Conservation (phyloP, 345 rosid species). For the Anastatica hierochuntica region DNA sequence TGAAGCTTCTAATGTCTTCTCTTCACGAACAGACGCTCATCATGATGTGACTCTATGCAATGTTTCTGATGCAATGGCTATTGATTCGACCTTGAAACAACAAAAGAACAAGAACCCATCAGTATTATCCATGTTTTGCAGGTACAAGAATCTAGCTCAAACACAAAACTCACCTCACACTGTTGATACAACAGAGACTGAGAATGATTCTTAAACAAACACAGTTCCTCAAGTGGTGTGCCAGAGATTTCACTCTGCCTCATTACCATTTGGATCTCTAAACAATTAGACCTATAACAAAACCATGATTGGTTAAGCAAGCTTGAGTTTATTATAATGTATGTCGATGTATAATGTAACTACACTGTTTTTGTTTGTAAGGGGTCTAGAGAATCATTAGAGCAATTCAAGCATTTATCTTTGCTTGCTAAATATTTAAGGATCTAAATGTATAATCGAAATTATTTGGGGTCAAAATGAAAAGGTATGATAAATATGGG, state of each 20-base stretch:
- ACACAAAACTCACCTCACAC: conserved; percentile 2
- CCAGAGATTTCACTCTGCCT: neutral
- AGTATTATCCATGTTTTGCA: conserved; percentile 41
- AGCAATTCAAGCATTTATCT: no score
- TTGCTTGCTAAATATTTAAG: no score
- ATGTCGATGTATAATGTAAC: neutral
- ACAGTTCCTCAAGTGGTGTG: no score
- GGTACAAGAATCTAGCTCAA: conserved; percentile 30
- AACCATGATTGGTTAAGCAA: neutral
- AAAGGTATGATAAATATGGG: neutral
- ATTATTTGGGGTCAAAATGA: neutral
- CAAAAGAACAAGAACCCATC: conserved; percentile 22
- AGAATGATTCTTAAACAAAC: neutral
- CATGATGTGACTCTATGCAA: neutral
- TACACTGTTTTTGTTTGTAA: conserved; percentile 9
- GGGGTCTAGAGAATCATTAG: neutral
- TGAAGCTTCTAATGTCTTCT: neutral
- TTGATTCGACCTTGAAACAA: conserved; percentile 20
- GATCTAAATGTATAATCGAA: neutral
- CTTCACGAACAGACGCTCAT: neutral
- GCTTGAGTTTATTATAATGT: neutral
- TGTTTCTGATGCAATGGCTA: conserved; percentile 10
- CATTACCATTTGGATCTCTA: no score
- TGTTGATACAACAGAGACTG: neutral
- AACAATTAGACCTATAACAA: neutral